phyloP scores from a whole-genome alignment of 2,329 filamentous ascomycete species.

The Dendrostoma leiphaemia region DNA sequence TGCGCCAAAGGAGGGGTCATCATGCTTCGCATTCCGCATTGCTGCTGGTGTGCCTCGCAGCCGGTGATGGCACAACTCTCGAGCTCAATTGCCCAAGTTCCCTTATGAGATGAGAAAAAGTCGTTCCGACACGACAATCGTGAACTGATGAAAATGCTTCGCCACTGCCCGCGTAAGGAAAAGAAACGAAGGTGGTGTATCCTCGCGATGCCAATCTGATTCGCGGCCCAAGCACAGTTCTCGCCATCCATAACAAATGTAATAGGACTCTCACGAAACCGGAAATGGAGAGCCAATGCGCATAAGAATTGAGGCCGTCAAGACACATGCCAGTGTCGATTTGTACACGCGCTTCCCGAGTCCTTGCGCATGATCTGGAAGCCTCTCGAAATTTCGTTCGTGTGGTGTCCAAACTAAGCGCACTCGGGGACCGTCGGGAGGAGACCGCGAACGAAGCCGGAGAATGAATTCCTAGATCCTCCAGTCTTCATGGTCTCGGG shows the following conservation, averaged over 20 bases:
- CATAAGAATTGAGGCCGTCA: conserved; percentile 7
- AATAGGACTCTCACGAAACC: conserved; percentile 8
- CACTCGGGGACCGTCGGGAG: conserved; percentile 35
- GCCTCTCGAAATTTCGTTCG: conserved; percentile 17
- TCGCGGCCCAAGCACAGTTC: conserved; percentile 10
- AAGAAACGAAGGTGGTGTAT: conserved; percentile 7
- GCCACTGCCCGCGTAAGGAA: conserved; percentile 7
- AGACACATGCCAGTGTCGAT: conserved; percentile 7
- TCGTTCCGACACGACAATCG: background rate
- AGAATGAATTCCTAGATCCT: conserved; percentile 34
- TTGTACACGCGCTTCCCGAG: background rate
- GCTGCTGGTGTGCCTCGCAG: conserved; percentile 4
- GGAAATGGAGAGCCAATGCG: conserved; percentile 9
- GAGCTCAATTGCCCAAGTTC: background rate
- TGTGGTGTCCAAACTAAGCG: conserved; percentile 22
- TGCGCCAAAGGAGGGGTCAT: conserved; percentile 8
- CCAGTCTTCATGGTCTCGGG: conserved; percentile 29
- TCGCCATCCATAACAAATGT: conserved; percentile 9
- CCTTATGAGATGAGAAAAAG: background rate
- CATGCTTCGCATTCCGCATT: conserved; percentile 13
- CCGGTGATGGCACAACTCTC: background rate
- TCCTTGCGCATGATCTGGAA: conserved; percentile 1
- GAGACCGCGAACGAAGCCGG: conserved; percentile 35
- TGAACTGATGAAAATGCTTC: conserved; percentile 6
- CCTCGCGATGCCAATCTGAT: conserved; percentile 13